Percentiles rank a stretch among this genome's conserved stretches.
phyloP scores from a whole-genome alignment of 495 filamentous ascomycete species.

The Aspergillus nidulans region DNA sequence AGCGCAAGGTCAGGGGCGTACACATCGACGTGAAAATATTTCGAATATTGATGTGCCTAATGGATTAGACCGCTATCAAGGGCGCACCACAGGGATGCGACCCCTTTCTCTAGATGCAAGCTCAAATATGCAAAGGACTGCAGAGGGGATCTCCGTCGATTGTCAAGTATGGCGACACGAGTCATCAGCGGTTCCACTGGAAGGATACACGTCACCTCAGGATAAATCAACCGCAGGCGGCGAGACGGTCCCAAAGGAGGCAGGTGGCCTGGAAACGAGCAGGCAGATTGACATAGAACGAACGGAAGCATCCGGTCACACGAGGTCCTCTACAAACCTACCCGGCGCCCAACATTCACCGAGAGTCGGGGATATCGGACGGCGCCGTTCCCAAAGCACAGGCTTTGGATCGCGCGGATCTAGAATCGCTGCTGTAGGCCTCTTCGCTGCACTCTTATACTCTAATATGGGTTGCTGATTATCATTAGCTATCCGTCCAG shows the following conservation, averaged over 20 bases:
- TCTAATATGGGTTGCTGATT: conserved; percentile 13
- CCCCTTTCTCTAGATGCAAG: not conserved
- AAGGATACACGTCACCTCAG: not conserved
- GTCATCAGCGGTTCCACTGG: not conserved
- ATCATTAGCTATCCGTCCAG: conserved; percentile 63
- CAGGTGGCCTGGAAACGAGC: not conserved
- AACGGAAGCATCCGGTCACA: not conserved
- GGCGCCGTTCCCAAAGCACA: conserved; percentile 62
- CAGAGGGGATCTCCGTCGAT: not conserved
- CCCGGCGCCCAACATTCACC: conserved; percentile 6
- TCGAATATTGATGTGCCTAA: not conserved
- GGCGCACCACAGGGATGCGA: not conserved
- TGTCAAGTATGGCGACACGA: not conserved
- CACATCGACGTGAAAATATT: conserved; percentile 2
- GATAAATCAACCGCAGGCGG: not conserved
- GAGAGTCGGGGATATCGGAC: conserved; percentile 21
- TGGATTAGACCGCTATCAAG: not conserved
- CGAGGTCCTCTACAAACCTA: not conserved
- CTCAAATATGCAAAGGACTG: not conserved
- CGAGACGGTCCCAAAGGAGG: not conserved
- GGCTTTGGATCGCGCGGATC: conserved; percentile 58
- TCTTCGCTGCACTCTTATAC: not conserved
- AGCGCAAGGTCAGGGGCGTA: conserved; percentile 18
- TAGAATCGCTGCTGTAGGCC: conserved; percentile 69
- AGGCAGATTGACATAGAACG: not conserved